A percentile compares a stretch with the other conserved stretches of the same genome.
These are phyloP conservation scores for Ascocoryne sarcoides DNA, from an alignment of 2,329 filamentous ascomycete species.

Conservation along the genomic window DNA sequence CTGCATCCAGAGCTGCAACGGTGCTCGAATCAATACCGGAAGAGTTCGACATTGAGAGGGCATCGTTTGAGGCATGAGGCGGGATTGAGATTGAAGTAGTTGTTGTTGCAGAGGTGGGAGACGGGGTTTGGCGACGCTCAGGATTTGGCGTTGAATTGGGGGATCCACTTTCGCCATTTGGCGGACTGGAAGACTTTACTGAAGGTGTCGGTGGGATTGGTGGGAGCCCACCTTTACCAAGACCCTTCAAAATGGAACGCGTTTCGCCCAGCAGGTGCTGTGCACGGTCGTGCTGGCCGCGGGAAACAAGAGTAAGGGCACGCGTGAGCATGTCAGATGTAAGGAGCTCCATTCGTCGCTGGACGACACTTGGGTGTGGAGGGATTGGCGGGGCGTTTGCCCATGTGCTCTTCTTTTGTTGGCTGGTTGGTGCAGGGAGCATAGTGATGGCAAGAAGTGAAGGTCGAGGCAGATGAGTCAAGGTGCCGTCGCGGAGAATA, in stretches of 20 bases:
- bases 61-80: slow-evolving; percentile 43
- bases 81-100: slow-evolving; percentile 32
- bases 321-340: slow-evolving; percentile 97
- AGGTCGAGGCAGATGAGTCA: slow-evolving; percentile 78
- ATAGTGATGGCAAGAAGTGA: slow-evolving; percentile 93
- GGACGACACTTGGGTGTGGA: slow-evolving; percentile 88
- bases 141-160: slow-evolving; percentile 23
- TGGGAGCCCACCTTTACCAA: slow-evolving; percentile 89
- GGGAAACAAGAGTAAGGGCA: slow-evolving; percentile 80
- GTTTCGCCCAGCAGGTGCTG: slow-evolving; percentile 91
- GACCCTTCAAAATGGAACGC: slow-evolving; percentile 85
- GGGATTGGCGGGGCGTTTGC: slow-evolving; percentile 69
- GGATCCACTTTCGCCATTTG: slow-evolving; percentile 15
- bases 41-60: slow-evolving; percentile 39
- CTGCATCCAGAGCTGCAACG: slow-evolving; percentile 79
- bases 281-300: slow-evolving; percentile 87
- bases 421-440: slow-evolving; percentile 57
- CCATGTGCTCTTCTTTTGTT: slow-evolving; percentile 57
- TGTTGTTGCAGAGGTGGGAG: slow-evolving; percentile 33
- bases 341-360: slow-evolving; percentile 92
- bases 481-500: slow-evolving; percentile 77
- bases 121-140: slow-evolving; percentile 33
- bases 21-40: slow-evolving; percentile 77
- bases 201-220: slow-evolving; percentile 58
- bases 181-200: slow-evolving; percentile 20